A percentile compares a stretch with the other conserved stretches of the same genome.
These are phyloP conservation scores for Botrytis fabae DNA, from an alignment of 2,329 filamentous ascomycete genomes.

Conservation along the genomic window DNA sequence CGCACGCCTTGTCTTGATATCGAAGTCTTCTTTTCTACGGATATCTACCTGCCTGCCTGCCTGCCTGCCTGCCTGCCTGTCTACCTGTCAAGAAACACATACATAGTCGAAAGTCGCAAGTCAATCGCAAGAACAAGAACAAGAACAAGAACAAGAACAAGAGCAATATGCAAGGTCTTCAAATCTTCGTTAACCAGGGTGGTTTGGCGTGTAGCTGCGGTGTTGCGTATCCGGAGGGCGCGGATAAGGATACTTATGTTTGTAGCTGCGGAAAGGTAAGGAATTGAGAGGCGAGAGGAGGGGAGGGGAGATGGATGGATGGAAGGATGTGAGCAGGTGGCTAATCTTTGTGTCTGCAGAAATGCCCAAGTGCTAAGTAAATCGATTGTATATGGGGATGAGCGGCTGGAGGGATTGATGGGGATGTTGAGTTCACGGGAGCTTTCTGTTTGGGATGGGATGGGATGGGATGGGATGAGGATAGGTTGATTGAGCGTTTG, in stretches of 20 bases:
- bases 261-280: background rate
- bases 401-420: background rate
- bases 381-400: background rate
- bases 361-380: slow-evolving; percentile 10
- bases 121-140: background rate
- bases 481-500: background rate
- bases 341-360: background rate
- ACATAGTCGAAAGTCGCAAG: background rate
- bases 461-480: background rate
- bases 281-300: background rate
- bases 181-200: slow-evolving; percentile 8
- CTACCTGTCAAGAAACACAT: background rate
- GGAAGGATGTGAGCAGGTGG: background rate
- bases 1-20: background rate
- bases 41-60: background rate
- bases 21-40: background rate
- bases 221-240: slow-evolving; percentile 9
- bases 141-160: background rate
- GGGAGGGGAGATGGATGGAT: background rate
- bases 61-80: too few relatives aligned
- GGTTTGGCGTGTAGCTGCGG: slow-evolving; percentile 12
- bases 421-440: background rate
- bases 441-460: background rate
- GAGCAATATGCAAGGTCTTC: slow-evolving; percentile 9
- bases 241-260: slow-evolving; percentile 19